Evolutionary conservation across 768 basidiomycete genomes (phyloP).

Genomic region (Naganishia kalamii): DNA sequence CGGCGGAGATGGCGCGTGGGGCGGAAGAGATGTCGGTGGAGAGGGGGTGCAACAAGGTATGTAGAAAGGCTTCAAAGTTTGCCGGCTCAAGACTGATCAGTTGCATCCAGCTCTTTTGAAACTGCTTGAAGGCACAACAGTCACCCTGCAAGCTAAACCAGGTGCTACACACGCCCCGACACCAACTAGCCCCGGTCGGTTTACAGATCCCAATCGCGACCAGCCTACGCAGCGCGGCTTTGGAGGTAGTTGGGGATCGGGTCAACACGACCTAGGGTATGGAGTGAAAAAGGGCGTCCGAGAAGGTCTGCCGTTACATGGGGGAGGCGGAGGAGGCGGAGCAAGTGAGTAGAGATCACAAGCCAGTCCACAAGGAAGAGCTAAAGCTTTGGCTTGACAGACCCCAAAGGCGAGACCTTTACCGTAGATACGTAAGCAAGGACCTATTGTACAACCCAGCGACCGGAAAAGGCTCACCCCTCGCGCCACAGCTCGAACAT

Average conservation of each 20-base stretch:
- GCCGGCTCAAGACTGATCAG: not conserved
- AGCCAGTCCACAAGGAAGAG: not conserved
- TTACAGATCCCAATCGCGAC: not conserved
- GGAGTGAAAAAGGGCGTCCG: constrained; percentile 39
- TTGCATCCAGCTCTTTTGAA: constrained; percentile 55
- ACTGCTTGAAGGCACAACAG: constrained; percentile 86
- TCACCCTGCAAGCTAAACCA: constrained; percentile 62
- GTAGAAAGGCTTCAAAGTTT: not conserved
- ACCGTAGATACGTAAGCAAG: constrained; percentile 37
- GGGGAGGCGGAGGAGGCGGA: constrained; percentile 33
- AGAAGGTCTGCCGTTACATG: constrained; percentile 43
- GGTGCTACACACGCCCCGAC: constrained; percentile 25
- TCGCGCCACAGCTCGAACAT: constrained; percentile 75
- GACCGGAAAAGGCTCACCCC: not conserved
- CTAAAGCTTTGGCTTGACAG: constrained; percentile 15
- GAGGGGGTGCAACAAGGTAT: constrained; percentile 92
- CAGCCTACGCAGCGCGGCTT: constrained; percentile 2
- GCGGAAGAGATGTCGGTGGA: constrained; percentile 73
- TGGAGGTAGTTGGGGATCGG: constrained; percentile 25
- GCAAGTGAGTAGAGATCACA: not conserved
- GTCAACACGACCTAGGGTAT: constrained; percentile 16
- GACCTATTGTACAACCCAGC: not conserved
- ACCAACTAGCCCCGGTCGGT: not conserved
- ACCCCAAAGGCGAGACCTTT: constrained; percentile 43
- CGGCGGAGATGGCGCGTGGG: constrained; percentile 50